These are phyloP conservation scores for Clausena lansium DNA, from an alignment of 345 rosid genomes.

Conservation along the genomic window DNA sequence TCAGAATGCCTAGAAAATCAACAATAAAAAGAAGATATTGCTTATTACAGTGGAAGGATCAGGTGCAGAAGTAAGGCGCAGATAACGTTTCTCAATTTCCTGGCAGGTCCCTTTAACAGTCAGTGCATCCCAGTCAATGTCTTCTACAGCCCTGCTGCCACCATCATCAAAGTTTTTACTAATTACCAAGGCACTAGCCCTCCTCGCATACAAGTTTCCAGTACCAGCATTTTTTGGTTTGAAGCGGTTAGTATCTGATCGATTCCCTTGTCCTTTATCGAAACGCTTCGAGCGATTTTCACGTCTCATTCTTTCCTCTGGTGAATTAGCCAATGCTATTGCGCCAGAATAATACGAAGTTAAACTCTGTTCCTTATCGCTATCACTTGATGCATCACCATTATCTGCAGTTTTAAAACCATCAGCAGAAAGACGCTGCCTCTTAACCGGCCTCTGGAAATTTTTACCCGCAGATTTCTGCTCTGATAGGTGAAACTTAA, in stretches of 20 bases:
- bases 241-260: conserved; percentile 46
- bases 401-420: conserved; percentile 44
- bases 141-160: conserved; percentile 93
- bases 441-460: conserved; percentile 72
- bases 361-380: conserved; percentile 82
- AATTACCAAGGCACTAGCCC: conserved; percentile 72
- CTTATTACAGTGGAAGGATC: conserved; percentile 89
- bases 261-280: conserved; percentile 71
- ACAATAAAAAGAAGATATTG: conserved; percentile 22
- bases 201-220: conserved; percentile 64
- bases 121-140: conserved; percentile 96
- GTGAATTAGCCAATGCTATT: conserved; percentile 61
- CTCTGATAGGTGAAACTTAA: conserved; percentile 36
- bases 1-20: conserved; percentile 11
- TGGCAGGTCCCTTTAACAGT: conserved; percentile 96
- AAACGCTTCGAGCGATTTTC: conserved; percentile 93
- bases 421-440: conserved; percentile 61
- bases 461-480: conserved; percentile 50
- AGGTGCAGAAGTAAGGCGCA: conserved; percentile 98
- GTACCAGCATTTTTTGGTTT: conserved; percentile 64
- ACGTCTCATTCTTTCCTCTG: conserved; percentile 91
- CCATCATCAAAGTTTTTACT: conserved; percentile 70
- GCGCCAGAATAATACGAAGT: conserved; percentile 78
- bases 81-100: conserved; percentile 92
- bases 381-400: conserved; percentile 87